Evolutionary conservation across 176 grass and related monocot genomes (phyloP).

Genomic region (Chloris gayana): DNA sequence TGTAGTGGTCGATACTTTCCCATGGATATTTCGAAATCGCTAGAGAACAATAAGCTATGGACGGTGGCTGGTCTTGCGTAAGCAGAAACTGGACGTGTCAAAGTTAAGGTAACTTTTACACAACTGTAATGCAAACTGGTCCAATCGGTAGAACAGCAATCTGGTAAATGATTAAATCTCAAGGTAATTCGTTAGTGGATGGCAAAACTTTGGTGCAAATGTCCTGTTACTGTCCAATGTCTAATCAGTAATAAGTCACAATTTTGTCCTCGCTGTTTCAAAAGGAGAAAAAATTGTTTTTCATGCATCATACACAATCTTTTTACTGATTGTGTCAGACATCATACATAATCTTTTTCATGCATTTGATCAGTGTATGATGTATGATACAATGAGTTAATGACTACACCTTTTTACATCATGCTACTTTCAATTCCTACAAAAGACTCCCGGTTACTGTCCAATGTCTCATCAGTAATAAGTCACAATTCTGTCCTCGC

Average conservation of each 20-base stretch:
- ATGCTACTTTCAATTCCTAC: constrained; percentile 23
- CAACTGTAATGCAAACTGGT: neutral
- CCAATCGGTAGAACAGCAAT: neutral
- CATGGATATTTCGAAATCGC: constrained; percentile 2
- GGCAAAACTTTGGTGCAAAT: neutral
- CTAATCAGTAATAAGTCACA: constrained; percentile 4
- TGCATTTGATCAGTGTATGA: constrained; percentile 40
- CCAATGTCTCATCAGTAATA: neutral
- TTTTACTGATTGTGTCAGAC: no score
- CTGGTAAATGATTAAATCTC: no score
- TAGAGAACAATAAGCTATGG: constrained; percentile 8
- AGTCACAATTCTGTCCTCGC: neutral
- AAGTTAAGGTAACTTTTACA: neutral
- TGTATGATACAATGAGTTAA: constrained; percentile 32
- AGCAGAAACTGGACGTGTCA: neutral
- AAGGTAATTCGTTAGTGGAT: neutral
- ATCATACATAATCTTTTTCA: neutral
- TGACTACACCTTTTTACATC: constrained; percentile 21
- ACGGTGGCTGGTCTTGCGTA: constrained; percentile 6
- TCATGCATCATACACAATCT: no score
- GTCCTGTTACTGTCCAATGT: neutral
- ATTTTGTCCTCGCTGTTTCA: neutral
- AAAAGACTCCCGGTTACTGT: constrained; percentile 9
- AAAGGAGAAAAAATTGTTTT: neutral
- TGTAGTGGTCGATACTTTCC: neutral